A percentile compares a stretch with the other conserved stretches of the same genome.
phyloP scores from a whole-genome alignment of 2,329 filamentous ascomycete species.

The Colletotrichum tropicale region DNA sequence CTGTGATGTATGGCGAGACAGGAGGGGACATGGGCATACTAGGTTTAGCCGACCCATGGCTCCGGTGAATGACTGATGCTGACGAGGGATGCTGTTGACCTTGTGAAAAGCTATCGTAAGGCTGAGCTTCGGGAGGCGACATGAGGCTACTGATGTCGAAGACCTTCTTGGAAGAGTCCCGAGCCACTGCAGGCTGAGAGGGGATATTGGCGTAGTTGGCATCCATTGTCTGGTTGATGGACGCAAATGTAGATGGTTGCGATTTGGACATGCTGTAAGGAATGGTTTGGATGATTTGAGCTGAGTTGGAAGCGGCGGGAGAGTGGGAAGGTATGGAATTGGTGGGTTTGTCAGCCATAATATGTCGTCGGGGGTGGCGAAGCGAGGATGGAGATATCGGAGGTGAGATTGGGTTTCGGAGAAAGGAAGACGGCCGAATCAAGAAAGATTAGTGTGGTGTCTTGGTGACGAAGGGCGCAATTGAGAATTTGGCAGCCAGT shows the following conservation, averaged over 20 bases:
- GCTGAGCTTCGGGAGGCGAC: conserved; percentile 64
- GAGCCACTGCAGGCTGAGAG: background rate
- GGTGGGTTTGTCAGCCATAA: conserved; percentile 22
- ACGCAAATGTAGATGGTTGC: conserved; percentile 9
- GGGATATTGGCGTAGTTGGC: conserved; percentile 12
- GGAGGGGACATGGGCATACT: conserved; percentile 60
- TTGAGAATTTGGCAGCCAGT: background rate
- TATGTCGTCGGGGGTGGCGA: conserved; percentile 17
- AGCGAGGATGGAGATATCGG: conserved; percentile 20
- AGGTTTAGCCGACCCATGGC: conserved; percentile 29
- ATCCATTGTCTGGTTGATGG: conserved; percentile 27
- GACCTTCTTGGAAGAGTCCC: conserved; percentile 39
- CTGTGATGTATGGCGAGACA: conserved; percentile 55
- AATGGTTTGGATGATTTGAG: background rate
- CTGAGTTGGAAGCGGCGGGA: conserved; percentile 35
- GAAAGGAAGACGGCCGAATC: conserved; percentile 5
- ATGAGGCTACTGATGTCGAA: conserved; percentile 61
- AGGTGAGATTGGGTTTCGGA: conserved; percentile 11
- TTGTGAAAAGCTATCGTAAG: conserved; percentile 56
- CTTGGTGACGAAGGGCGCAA: background rate
- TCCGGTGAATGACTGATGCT: background rate
- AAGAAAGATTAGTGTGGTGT: background rate
- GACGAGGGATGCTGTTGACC: background rate
- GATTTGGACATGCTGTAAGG: background rate
- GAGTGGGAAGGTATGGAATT: conserved; percentile 20